Base-by-base conservation (phyloP, 768 basidiomycete genomes). In the Collybia nuda region DNA sequence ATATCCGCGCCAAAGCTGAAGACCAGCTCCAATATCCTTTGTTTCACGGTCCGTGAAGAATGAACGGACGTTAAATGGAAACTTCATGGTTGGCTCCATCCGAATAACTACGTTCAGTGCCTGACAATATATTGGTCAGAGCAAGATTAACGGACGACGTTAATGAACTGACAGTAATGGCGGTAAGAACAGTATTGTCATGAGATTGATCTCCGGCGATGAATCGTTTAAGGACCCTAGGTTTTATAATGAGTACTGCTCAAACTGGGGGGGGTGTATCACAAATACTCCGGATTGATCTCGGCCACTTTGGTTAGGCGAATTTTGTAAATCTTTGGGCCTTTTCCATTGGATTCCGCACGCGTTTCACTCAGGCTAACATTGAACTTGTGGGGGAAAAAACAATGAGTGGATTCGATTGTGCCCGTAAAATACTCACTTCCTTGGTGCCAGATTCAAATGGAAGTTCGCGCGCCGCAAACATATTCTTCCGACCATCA, bases 401-500 rank as follows among this genome's bases (percentile, higher is more conserved):
- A 32, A 32, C 7, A 32, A 32, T 32, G 14, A 59, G 22, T 32
- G 23, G 21, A 39, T 54, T 18, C 55, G 28, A 12, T 35, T 24
- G 21, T 19, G 1, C 4, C 39, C 52, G 26, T 29, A 29, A n/a
- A 17, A 44, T 8, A 64, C 69, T 54, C 56, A 79, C 86, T 69
- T 84, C 86, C 54, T 77, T 75, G 6, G 71, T 73, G 35, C 74
- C 69, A 0, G 58, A 64, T 1, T 72, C 74, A 35, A 93, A 82
- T 0, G 84, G 80, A 7, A 91, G 72, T 50, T 78, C 74, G 35
- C 78, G 73, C 12, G 81, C 68, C 19, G 85, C 74, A 58, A 88
- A 93, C 51, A 78, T 64, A 54, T 91, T 92, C 66, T 90, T 92
- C 37, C 87, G 76, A 0, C 90, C 90, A 51, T 92, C 90, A 52